phyloP scores from a whole-genome alignment of 2,329 filamentous ascomycete species.

The Aspergillus uvarum region DNA sequence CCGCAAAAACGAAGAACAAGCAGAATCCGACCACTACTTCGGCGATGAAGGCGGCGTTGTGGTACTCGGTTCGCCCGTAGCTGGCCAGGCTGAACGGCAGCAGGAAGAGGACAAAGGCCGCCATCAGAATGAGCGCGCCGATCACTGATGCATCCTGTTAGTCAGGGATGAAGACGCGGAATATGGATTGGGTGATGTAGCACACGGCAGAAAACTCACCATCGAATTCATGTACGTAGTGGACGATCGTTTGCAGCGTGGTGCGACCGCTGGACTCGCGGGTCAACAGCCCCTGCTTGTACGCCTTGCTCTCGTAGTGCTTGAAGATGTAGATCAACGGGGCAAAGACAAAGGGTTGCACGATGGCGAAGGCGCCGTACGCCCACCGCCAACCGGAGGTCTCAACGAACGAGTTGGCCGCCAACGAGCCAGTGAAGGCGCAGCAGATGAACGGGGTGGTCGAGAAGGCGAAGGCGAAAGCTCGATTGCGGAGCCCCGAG shows the following conservation, averaged over 20 bases:
- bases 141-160: conserved; percentile 40
- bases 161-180: neutral
- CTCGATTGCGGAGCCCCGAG: conserved; percentile 59
- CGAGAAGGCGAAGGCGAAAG: conserved; percentile 60
- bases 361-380: conserved; percentile 61
- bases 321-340: conserved; percentile 58
- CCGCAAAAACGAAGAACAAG: conserved; percentile 51
- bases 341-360: conserved; percentile 56
- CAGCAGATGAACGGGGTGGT: conserved; percentile 63
- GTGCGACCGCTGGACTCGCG: conserved; percentile 48
- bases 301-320: conserved; percentile 59
- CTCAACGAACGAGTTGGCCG: conserved; percentile 52
- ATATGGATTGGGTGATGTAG: no score
- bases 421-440: conserved; percentile 55
- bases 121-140: conserved; percentile 61
- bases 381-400: conserved; percentile 62
- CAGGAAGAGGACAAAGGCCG: conserved; percentile 63
- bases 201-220: conserved; percentile 34
- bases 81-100: conserved; percentile 62
- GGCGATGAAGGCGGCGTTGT: conserved; percentile 49
- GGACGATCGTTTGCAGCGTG: conserved; percentile 46
- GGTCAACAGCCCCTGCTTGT: conserved; percentile 54
- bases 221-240: conserved; percentile 65
- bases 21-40: conserved; percentile 56
- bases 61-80: conserved; percentile 43